Percentiles rank a stretch among this genome's conserved stretches.
phyloP scores from a whole-genome alignment of 2,329 filamentous ascomycete species.

The Elsinoe fawcettii region DNA sequence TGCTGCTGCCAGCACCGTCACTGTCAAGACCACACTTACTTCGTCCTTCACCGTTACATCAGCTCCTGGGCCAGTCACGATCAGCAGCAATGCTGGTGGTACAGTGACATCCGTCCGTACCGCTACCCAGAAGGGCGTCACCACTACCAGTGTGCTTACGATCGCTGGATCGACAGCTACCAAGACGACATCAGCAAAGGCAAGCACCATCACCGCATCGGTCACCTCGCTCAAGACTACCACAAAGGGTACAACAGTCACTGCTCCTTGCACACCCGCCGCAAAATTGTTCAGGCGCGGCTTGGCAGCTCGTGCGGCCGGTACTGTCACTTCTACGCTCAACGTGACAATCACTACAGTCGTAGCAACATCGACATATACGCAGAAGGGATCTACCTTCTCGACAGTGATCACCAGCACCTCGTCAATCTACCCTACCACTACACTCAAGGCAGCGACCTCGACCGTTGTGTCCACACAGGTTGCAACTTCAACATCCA shows the following conservation, averaged over 20 bases:
- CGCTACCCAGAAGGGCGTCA: conserved; percentile 24
- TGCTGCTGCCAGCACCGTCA: conserved; percentile 19
- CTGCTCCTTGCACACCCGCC: conserved; percentile 24
- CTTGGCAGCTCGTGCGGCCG: conserved; percentile 19
- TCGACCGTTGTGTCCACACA: conserved; percentile 21
- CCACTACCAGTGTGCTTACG: conserved; percentile 24
- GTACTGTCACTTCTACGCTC: conserved; percentile 24
- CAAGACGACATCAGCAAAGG: conserved; percentile 23
- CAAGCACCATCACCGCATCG: conserved; percentile 21
- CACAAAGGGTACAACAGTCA: conserved; percentile 27
- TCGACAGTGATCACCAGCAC: conserved; percentile 23
- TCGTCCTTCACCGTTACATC: conserved; percentile 20
- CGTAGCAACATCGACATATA: conserved; percentile 20
- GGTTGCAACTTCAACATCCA: conserved; percentile 15
- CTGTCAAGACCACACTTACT: conserved; percentile 21
- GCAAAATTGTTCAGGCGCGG: conserved; percentile 19
- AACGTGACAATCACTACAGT: conserved; percentile 24
- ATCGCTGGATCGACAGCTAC: conserved; percentile 21
- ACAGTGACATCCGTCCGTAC: conserved; percentile 24
- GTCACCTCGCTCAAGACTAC: conserved; percentile 24
- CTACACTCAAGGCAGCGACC: conserved; percentile 24
- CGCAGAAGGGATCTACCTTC: conserved; percentile 19
- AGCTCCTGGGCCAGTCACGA: conserved; percentile 19
- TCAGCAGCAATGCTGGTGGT: conserved; percentile 19
- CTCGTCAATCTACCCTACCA: conserved; percentile 22